A percentile compares a stretch with the other conserved stretches of the same genome.
phyloP scores from a whole-genome alignment of 306 rosid genomes.

The Medicago truncatula region DNA sequence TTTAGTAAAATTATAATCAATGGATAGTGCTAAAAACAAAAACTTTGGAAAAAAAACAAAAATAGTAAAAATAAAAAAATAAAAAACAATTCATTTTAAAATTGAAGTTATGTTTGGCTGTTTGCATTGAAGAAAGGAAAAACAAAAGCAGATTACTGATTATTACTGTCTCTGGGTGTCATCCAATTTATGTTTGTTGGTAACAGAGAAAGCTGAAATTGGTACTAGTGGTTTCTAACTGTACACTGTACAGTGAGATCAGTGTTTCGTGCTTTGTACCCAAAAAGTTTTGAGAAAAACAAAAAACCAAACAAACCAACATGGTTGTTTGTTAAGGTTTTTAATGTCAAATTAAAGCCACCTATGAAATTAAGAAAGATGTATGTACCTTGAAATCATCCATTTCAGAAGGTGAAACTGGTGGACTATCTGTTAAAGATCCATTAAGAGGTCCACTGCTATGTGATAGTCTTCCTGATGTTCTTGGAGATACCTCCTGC shows the following conservation, averaged over 20 bases:
- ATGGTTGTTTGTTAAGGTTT: conserved; percentile 25
- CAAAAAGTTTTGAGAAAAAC: background rate
- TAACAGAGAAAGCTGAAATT: conserved; percentile 70
- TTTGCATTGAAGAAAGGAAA: conserved; percentile 46
- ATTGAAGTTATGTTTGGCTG: conserved; percentile 8
- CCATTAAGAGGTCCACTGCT: conserved; percentile 99
- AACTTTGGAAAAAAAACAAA: conserved; percentile 5
- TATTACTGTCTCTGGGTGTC: conserved; percentile 31
- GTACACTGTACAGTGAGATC: conserved; percentile 45
- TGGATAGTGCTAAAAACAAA: conserved; percentile 5
- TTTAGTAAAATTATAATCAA: background rate
- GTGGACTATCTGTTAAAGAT: conserved; percentile 90
- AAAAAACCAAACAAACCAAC: background rate
- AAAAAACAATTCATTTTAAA: background rate
- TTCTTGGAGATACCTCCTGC: conserved; percentile 95
- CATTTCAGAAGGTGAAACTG: conserved; percentile 83
- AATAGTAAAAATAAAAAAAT: background rate
- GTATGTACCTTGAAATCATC: conserved; percentile 78
- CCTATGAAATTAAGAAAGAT: conserved; percentile 21
- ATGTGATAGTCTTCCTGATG: conserved; percentile 89
- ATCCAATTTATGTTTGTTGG: conserved; percentile 53
- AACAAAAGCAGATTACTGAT: conserved; percentile 19
- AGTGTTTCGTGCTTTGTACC: conserved; percentile 45
- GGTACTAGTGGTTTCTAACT: conserved; percentile 37
- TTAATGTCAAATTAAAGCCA: conserved; percentile 46